Conservation (phyloP, 768 basidiomycete genomes). For the Cytidiella melzeri region DNA sequence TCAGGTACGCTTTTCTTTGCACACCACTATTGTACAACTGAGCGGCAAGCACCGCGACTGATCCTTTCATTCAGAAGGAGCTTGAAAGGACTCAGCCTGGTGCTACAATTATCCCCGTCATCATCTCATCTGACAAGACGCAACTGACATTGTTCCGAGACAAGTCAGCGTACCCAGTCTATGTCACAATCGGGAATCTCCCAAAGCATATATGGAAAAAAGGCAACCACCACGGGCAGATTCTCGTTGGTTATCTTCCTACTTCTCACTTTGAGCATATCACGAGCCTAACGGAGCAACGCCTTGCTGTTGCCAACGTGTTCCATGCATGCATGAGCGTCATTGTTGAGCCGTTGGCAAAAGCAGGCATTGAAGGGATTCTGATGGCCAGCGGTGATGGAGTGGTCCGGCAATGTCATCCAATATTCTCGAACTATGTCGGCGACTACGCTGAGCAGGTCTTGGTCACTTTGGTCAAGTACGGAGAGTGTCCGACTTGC, state of each 20-base stretch:
- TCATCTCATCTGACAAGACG: too few species aligned
- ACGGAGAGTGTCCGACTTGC: constrained; percentile 3
- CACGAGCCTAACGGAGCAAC: constrained; percentile 2
- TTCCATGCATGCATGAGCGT: too few species aligned
- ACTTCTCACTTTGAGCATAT: constrained; percentile 7
- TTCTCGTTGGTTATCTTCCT: constrained; percentile 20
- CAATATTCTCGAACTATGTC: constrained; percentile 15
- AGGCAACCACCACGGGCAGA: constrained; percentile 7
- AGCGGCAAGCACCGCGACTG: too few species aligned
- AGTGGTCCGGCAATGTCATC: constrained; percentile 11
- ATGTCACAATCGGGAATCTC: constrained; percentile 18
- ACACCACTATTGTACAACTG: not conserved
- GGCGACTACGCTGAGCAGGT: constrained; percentile 10
- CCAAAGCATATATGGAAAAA: constrained; percentile 13
- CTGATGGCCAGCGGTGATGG: constrained; percentile 17
- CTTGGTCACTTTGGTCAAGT: not conserved
- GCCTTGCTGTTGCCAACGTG: too few species aligned
- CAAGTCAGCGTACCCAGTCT: constrained; percentile 13
- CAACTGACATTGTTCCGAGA: constrained; percentile 17
- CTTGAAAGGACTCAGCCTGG: not conserved
- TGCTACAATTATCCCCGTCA: constrained; percentile 5
- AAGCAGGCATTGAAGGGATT: constrained; percentile 14
- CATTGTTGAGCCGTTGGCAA: too few species aligned
- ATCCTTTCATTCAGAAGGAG: not conserved
- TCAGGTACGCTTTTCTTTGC: constrained; percentile 16